Conservation (phyloP, 192 early-diverging fungal species). For the Coemansia aciculifera region DNA sequence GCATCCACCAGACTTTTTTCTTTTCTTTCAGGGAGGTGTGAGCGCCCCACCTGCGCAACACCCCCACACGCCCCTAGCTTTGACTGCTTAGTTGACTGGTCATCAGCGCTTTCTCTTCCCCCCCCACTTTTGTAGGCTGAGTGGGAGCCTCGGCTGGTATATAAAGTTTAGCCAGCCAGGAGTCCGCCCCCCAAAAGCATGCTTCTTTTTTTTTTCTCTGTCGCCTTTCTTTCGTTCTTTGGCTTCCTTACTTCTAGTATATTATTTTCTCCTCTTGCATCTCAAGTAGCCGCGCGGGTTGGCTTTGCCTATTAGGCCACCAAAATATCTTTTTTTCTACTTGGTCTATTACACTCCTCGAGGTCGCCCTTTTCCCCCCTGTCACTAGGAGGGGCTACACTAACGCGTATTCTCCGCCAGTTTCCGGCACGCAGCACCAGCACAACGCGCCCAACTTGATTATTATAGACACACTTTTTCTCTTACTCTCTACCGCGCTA, state of each 20-base stretch:
- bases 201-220: background rate
- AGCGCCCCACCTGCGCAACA: slow-evolving; percentile 2
- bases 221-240: background rate
- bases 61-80: background rate
- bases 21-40: background rate
- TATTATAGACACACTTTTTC: background rate
- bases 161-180: slow-evolving; percentile 12
- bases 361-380: background rate
- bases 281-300: background rate
- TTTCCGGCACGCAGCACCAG: background rate
- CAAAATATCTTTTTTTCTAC: background rate
- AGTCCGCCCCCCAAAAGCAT: background rate
- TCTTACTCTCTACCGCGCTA: background rate
- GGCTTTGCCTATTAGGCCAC: background rate
- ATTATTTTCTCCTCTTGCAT: slow-evolving; percentile 4
- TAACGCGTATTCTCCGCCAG: background rate
- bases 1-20: background rate
- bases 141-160: background rate
- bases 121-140: background rate
- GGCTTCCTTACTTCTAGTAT: background rate
- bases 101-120: background rate
- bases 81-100: background rate
- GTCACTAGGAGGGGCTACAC: background rate
- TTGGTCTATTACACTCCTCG: background rate
- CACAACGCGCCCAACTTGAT: background rate